These are phyloP conservation scores for Forsythia viridissima DNA, from an alignment of 257 asterid genomes.

Conservation along the genomic window DNA sequence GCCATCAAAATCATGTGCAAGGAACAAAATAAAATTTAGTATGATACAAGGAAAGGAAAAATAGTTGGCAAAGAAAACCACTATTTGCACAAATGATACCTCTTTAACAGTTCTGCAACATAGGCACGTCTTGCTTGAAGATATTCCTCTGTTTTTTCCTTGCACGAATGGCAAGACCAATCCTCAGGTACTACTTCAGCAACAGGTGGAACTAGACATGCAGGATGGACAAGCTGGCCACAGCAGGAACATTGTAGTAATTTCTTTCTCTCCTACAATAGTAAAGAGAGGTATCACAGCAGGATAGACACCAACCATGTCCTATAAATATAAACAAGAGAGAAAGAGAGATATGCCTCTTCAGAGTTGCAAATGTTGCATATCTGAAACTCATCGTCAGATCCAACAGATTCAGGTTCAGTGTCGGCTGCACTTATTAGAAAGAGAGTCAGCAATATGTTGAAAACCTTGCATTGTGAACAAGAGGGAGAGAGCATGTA, in stretches of 20 bases:
- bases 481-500: background rate
- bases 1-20: conserved; percentile 14
- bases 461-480: background rate
- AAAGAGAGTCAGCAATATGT: conserved; percentile 24
- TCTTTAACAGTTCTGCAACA: conserved; percentile 66
- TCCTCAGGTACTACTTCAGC: conserved; percentile 59
- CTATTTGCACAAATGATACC: conserved; percentile 43
- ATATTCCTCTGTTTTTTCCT: conserved; percentile 88
- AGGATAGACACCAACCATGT: background rate
- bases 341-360: conserved; percentile 47
- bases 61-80: background rate
- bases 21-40: background rate
- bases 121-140: conserved; percentile 75
- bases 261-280: conserved; percentile 80
- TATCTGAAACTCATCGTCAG: conserved; percentile 98
- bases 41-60: background rate
- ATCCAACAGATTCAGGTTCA: conserved; percentile 38
- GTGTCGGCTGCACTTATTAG: conserved; percentile 63
- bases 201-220: conserved; percentile 84
- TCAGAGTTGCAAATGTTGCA: conserved; percentile 83
- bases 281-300: conserved; percentile 17
- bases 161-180: conserved; percentile 95
- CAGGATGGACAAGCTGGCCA: conserved; percentile 80
- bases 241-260: conserved; percentile 94
- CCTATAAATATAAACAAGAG: background rate